These are phyloP conservation scores for Leucocoprinus birnbaumii DNA, from an alignment of 768 basidiomycete genomes.

Conservation along the genomic window DNA sequence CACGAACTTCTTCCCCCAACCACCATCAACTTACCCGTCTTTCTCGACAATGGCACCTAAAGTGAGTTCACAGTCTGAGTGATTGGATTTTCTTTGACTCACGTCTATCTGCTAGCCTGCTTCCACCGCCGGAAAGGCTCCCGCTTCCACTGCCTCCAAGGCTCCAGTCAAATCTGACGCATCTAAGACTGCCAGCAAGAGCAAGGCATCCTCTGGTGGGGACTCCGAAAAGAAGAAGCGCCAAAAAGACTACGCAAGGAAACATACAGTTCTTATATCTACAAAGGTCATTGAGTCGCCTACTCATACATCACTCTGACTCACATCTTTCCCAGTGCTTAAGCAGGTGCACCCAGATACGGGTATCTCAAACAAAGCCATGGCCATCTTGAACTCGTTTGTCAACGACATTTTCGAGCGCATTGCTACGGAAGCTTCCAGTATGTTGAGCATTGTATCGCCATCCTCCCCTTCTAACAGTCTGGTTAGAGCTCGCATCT, in stretches of 20 bases:
- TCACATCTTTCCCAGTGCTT: slow-evolving; percentile 53
- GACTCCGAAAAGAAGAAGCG: slow-evolving; percentile 86
- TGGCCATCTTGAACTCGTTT: slow-evolving; percentile 95
- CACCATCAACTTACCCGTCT: slow-evolving; percentile 16
- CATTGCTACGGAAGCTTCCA: slow-evolving; percentile 89
- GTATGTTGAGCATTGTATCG: slow-evolving; percentile 38
- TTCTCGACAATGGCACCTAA: slow-evolving; percentile 29
- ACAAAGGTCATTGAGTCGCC: slow-evolving; percentile 59
- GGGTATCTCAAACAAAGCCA: slow-evolving; percentile 99
- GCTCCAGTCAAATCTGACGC: slow-evolving; percentile 68
- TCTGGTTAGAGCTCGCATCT: slow-evolving; percentile 77
- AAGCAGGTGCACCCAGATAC: slow-evolving; percentile 99
- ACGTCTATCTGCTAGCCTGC: slow-evolving; percentile 47
- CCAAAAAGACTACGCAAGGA: slow-evolving; percentile 84
- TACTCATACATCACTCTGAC: not conserved
- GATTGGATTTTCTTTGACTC: not conserved
- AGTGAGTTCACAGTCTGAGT: slow-evolving; percentile 15
- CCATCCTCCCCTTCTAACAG: slow-evolving; percentile 8
- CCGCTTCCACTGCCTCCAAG: slow-evolving; percentile 70
- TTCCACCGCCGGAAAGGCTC: slow-evolving; percentile 83
- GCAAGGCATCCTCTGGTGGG: slow-evolving; percentile 60
- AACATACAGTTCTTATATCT: slow-evolving; percentile 92
- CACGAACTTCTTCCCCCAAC: slow-evolving; percentile 13
- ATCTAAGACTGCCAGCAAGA: slow-evolving; percentile 80
- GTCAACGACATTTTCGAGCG: slow-evolving; percentile 95